phyloP scores from a whole-genome alignment of 148 eudicot genomes.

The Amaranthus cruentus region DNA sequence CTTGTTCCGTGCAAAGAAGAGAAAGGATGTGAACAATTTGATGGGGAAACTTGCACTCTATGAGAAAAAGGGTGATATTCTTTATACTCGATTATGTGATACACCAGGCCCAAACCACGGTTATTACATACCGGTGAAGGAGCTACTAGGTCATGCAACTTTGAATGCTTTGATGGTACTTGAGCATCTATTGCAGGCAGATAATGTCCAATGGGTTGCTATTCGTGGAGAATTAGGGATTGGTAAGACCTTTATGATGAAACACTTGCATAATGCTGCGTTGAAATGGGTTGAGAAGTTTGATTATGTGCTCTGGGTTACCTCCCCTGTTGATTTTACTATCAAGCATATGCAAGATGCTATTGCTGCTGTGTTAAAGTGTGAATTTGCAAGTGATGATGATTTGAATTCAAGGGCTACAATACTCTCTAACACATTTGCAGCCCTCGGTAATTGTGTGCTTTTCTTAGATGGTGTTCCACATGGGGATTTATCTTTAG shows the following conservation, averaged over 20 bases:
- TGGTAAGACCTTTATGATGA: constrained; percentile 10
- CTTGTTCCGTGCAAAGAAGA: background rate
- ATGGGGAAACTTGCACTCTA: background rate
- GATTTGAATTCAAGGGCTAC: constrained; percentile 8
- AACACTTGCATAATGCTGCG: constrained; percentile 14
- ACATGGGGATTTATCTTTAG: background rate
- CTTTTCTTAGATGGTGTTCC: constrained; percentile 14
- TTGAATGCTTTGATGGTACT: background rate
- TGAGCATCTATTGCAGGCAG: constrained; percentile 6
- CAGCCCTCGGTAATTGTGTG: background rate
- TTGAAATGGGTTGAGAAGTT: constrained; percentile 4
- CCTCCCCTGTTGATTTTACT: background rate
- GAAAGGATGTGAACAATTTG: too few relatives aligned
- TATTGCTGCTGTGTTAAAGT: constrained; percentile 10
- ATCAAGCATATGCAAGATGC: constrained; percentile 11
- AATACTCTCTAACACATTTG: constrained; percentile 6
- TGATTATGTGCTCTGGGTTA: constrained; percentile 18
- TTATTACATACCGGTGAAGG: constrained; percentile 5
- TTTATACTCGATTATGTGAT: too few relatives aligned
- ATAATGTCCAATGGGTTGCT: constrained; percentile 2
- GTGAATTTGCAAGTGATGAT: constrained; percentile 5
- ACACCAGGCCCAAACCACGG: background rate
- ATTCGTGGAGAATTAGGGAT: constrained; percentile 11
- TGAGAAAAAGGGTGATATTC: background rate
- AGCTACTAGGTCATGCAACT: background rate